phyloP scores from a whole-genome alignment of 2,329 filamentous ascomycete species.

The Neonectria neomacrospora region DNA sequence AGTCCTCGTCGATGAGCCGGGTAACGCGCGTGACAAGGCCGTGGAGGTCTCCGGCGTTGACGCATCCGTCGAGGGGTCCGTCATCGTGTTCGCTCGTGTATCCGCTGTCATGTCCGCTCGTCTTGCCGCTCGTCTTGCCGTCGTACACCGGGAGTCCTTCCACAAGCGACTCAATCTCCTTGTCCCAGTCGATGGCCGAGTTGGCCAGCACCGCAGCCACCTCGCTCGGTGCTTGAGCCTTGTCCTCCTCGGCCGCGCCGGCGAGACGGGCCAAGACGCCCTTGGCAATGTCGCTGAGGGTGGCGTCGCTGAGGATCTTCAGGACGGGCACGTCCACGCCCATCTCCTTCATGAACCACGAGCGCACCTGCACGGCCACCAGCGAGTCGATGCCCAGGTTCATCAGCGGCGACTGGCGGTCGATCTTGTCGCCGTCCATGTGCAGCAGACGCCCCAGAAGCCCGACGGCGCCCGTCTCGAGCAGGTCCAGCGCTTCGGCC shows the following conservation, averaged over 20 bases:
- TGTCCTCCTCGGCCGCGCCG: not conserved
- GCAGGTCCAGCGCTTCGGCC: not conserved
- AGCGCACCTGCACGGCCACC: not conserved
- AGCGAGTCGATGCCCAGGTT: slow-evolving; percentile 1
- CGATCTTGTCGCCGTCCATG: slow-evolving; percentile 4
- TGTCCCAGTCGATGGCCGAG: slow-evolving; percentile 5
- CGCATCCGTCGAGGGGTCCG: not conserved
- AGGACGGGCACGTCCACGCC: not conserved
- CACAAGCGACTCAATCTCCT: not conserved
- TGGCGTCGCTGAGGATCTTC: slow-evolving; percentile 3
- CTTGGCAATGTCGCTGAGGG: not conserved
- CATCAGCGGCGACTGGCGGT: not conserved
- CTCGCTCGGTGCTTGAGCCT: not conserved
- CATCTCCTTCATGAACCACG: slow-evolving; percentile 5
- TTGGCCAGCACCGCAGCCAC: slow-evolving; percentile 2
- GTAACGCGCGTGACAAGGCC: not conserved
- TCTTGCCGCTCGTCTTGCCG: not conserved
- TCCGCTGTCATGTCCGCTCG: not conserved
- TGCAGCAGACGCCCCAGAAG: not conserved
- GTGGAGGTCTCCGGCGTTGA: not conserved
- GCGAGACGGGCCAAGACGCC: not conserved
- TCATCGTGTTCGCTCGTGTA: slow-evolving; percentile 3
- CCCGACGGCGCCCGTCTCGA: not conserved
- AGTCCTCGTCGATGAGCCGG: not conserved
- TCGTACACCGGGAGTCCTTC: not conserved